Evolutionary conservation across 768 basidiomycete species (phyloP), one percentile per base, ranked within the genome.

Genomic region (Tubosaeta brunneosetosa): DNA sequence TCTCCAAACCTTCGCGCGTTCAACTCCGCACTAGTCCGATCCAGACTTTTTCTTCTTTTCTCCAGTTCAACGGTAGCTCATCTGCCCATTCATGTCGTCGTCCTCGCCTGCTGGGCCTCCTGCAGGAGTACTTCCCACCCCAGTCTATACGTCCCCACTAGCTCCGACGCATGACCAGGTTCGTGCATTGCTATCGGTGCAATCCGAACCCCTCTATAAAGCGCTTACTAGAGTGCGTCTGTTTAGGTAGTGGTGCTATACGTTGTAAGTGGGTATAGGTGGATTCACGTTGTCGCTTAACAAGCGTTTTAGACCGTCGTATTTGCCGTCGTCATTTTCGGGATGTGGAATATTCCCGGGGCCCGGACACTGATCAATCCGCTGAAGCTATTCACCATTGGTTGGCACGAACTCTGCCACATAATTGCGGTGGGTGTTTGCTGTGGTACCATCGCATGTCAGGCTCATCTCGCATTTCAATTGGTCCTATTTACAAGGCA

Each of bases 391-490:
- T 85, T 93, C 65, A 88, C 89, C 48, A 91, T 93, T 55, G 91
- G 90, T 40, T 90, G 83, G 80, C 91, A 94, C 62, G 91, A 94
- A 65, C 75, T 93, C 14, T 92, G 87, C 63, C 91, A 94, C 67
- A 85, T 91, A 62, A 74, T 78, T 45, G 81, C 83, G 36, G 91
- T 91, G 57, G 50, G 86, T 75, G 41, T 50, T 53, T 32, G 10
- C 26, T 29, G 29, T 32, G n/a, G 16, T 51, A n/a, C 42, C 19
- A 42, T 51, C 32, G 47, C n/a, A n/a, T n/a, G 51, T 29, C 12
- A 6, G n/a, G 25, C 51, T 57, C 50, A 58, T 57, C 47, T 48
- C 38, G 31, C 19, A 14, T 37, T 37, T 22, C 38, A 37, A 50
- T 49, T 46, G 36, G 44, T 44, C 43, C 19, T 42, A 16, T 47